phyloP scores from a whole-genome alignment of 331 rosid genomes.

The Erythrophleum ivorense region DNA sequence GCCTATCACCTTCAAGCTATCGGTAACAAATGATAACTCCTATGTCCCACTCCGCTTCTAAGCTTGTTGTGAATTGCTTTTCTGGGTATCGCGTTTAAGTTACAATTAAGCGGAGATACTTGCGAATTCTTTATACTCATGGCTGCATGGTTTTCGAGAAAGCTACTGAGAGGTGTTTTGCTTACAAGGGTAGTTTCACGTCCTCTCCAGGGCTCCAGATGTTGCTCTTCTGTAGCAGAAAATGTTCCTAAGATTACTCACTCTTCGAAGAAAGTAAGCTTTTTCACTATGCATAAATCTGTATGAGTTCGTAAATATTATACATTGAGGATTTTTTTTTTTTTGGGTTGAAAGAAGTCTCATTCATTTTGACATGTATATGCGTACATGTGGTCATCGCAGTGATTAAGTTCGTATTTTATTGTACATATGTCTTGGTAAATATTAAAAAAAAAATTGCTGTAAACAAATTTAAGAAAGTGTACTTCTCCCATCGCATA shows the following conservation, averaged over 20 bases:
- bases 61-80: slow-evolving; percentile 17
- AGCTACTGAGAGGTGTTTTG: slow-evolving; percentile 51
- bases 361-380: slow-evolving; percentile 18
- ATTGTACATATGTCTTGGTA: slow-evolving; percentile 8
- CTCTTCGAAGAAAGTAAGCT: slow-evolving; percentile 77
- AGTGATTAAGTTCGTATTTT: slow-evolving; percentile 3
- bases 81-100: slow-evolving; percentile 34
- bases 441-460: background rate
- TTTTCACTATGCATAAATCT: slow-evolving; percentile 18
- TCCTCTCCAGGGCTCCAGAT: slow-evolving; percentile 55
- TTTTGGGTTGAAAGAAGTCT: slow-evolving; percentile 9
- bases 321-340: background rate
- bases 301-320: background rate
- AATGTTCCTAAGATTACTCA: slow-evolving; percentile 68
- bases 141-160: slow-evolving; percentile 82
- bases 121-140: slow-evolving; percentile 38
- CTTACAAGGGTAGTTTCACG: slow-evolving; percentile 43
- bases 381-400: background rate
- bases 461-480: background rate
- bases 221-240: slow-evolving; percentile 62
- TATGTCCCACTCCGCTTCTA: background rate
- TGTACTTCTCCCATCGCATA: background rate
- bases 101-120: slow-evolving; percentile 9
- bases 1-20: background rate
- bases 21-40: background rate